Percentiles rank a stretch among this genome's conserved stretches.
Conservation (phyloP, 2,329 filamentous ascomycete genomes). For the Fusarium chuoi region DNA sequence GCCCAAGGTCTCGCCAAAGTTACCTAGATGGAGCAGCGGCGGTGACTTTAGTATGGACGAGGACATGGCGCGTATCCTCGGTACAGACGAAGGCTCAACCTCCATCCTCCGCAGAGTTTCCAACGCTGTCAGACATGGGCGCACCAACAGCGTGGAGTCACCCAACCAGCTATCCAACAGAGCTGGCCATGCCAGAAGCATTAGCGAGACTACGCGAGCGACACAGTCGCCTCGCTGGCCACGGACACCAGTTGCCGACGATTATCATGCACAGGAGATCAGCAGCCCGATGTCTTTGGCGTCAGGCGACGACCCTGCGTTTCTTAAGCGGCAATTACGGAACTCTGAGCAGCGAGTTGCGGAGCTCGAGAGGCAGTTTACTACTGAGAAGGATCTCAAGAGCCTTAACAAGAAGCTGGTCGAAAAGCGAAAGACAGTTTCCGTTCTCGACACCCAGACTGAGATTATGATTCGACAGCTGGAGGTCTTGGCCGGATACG, state of each 20-base stretch:
- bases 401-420: constrained; percentile 87
- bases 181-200: constrained; percentile 67
- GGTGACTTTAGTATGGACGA: constrained; percentile 95
- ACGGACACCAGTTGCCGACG: constrained; percentile 71
- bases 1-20: constrained; percentile 69
- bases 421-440: constrained; percentile 96
- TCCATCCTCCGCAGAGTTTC: constrained; percentile 90
- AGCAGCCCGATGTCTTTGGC: constrained; percentile 76
- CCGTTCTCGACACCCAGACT: constrained; percentile 90
- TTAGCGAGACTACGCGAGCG: constrained; percentile 73
- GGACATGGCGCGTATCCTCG: constrained; percentile 90
- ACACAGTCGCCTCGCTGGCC: constrained; percentile 76
- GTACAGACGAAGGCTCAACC: constrained; percentile 78
- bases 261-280: constrained; percentile 68
- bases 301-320: constrained; percentile 71
- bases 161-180: constrained; percentile 57
- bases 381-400: constrained; percentile 71
- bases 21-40: constrained; percentile 80
- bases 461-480: constrained; percentile 95
- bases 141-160: constrained; percentile 80
- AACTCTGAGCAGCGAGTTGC: constrained; percentile 86
- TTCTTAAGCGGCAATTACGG: constrained; percentile 79
- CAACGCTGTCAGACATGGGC: constrained; percentile 91
- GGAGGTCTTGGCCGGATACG: constrained; percentile 87
- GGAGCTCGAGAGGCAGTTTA: constrained; percentile 85